Base-by-base conservation (phyloP, 192 early-diverging fungal genomes). In the Coemansia sp. region DNA sequence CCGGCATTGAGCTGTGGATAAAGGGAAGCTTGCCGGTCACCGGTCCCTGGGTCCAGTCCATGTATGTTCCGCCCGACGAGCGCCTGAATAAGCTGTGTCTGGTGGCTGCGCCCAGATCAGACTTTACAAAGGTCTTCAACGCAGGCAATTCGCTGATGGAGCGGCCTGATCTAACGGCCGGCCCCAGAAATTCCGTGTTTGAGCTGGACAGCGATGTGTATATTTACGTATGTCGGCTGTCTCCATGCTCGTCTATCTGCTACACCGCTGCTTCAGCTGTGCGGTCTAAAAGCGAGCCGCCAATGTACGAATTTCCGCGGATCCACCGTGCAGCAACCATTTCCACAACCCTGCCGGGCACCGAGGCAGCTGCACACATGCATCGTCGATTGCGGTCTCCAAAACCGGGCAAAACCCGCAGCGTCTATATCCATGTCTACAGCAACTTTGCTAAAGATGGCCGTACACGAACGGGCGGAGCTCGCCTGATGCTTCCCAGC, bases 181-280 rank as follows among this genome's bases (percentile, higher is more conserved):
- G 53, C 4, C 45, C 31, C 10, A 53, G 39, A 16, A 33, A 45
- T n/a, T 44, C 21, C 0, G 63, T 70, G 10, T 78, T 78, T 59
- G 68, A 67, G 57, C 59, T 78, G 28, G 74, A 78, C 60, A 70
- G 74, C 68, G 67, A 78, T 54, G 67, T 78, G n/a, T 66, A 70
- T 40, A 57, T 78, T 38, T 78, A 78, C 35, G 19, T 62, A 3
- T 78, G 68, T 37, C 74, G 74, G 16, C 74, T 78, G 5, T 56
- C 57, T 9, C 74, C 67, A 14, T 78, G 74, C 50, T 50, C 68
- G 16, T 55, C 48, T 28, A 39, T 78, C 12, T 44, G 49, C 42
- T 50, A 78, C 33, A 63, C 55, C 3, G 59, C 42, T 1, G 48
- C 48, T 7, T 33, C 63, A 0, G 14, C 59, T 0, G 56, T 52